phyloP scores from a whole-genome alignment of 345 rosid genomes.

The Erysimum cheiranthoides region DNA sequence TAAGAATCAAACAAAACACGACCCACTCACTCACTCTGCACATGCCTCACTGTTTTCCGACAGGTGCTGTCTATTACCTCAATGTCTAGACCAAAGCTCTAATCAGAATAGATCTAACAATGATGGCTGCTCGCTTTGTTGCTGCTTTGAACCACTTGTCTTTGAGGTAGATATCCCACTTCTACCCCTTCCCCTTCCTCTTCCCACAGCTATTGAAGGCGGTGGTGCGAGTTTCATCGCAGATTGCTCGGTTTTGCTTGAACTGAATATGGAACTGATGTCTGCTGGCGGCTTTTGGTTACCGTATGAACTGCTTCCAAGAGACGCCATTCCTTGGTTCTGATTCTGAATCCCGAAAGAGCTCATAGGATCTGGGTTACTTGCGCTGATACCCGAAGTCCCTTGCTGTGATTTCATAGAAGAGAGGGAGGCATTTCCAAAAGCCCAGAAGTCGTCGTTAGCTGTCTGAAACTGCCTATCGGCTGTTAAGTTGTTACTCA shows the following conservation, averaged over 20 bases:
- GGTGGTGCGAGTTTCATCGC: conserved; percentile 93
- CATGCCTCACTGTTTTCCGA: background rate
- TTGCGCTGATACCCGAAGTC: conserved; percentile 34
- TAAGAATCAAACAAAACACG: conserved; percentile 27
- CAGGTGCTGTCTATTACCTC: conserved; percentile 2
- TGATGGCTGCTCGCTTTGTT: conserved; percentile 58
- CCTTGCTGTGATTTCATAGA: conserved; percentile 48
- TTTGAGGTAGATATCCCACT: conserved; percentile 47
- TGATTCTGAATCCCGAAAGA: conserved; percentile 65
- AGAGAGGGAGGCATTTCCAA: conserved; percentile 49
- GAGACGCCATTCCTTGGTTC: conserved; percentile 52
- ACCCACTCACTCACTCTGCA: conserved; percentile 27
- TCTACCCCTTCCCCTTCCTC: conserved; percentile 76
- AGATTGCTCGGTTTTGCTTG: conserved; percentile 59
- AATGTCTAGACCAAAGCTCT: conserved; percentile 1
- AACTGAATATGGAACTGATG: conserved; percentile 76
- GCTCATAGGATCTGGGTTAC: conserved; percentile 45
- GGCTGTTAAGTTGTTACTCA: conserved; percentile 44
- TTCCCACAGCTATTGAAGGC: conserved; percentile 70
- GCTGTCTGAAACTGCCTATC: conserved; percentile 42
- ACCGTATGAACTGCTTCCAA: conserved; percentile 43
- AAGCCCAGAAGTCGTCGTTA: conserved; percentile 58
- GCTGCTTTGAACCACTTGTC: conserved; percentile 54
- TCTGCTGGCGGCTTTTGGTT: conserved; percentile 59
- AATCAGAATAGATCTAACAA: conserved; percentile 74